Evolutionary conservation across 2,329 filamentous ascomycete species (phyloP).

Genomic region (Epicoccum nigrum): DNA sequence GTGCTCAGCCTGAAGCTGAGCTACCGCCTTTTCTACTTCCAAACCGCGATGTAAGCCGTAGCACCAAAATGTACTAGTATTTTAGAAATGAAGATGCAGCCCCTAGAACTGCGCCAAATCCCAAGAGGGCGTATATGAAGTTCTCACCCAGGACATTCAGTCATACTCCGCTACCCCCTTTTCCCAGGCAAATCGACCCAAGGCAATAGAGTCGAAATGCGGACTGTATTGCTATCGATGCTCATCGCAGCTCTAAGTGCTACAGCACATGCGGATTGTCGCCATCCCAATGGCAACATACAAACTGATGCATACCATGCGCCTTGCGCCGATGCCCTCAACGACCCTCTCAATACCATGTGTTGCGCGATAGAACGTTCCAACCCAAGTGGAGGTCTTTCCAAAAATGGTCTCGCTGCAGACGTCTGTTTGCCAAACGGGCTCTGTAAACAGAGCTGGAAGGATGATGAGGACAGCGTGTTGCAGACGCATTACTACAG

Average conservation of each 20-base stretch:
- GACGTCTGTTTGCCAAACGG: conserved; percentile 8
- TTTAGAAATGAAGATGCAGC: no score
- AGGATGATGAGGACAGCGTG: background rate
- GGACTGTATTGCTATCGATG: background rate
- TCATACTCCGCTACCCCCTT: background rate
- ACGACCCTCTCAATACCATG: conserved; percentile 12
- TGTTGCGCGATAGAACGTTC: conserved; percentile 7
- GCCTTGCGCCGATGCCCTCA: conserved; percentile 2
- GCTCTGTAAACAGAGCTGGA: conserved; percentile 4
- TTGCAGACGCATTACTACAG: background rate
- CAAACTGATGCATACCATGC: conserved; percentile 8
- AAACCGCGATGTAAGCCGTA: no score
- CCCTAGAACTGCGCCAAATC: no score
- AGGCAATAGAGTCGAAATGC: background rate
- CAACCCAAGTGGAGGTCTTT: background rate
- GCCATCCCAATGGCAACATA: conserved; percentile 8
- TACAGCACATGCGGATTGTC: background rate
- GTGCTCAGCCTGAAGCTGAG: no score
- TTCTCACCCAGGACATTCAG: background rate
- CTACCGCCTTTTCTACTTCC: no score
- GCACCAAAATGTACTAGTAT: no score
- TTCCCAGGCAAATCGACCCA: background rate
- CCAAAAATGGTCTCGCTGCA: background rate
- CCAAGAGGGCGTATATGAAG: no score
- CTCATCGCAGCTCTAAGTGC: background rate